phyloP scores from a whole-genome alignment of 345 rosid genomes.

The Citrus maxima region DNA sequence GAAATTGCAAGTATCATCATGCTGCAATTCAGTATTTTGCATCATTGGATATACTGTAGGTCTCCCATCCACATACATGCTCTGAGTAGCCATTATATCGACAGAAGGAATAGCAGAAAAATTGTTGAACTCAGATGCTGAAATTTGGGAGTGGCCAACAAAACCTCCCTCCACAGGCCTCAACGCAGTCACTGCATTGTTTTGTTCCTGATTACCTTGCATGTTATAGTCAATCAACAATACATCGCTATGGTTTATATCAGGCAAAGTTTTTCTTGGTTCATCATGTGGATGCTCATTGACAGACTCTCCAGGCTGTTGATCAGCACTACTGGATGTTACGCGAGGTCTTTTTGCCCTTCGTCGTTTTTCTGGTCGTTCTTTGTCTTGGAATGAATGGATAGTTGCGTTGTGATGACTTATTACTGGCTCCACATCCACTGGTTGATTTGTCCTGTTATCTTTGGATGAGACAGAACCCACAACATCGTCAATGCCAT shows the following conservation, averaged over 20 bases:
- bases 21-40: conserved; percentile 45
- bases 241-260: conserved; percentile 47
- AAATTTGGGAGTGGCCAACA: conserved; percentile 31
- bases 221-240: conserved; percentile 43
- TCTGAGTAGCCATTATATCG: conserved; percentile 34
- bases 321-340: conserved; percentile 33
- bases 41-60: conserved; percentile 45
- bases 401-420: conserved; percentile 15
- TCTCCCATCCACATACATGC: conserved; percentile 54
- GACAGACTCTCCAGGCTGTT: conserved; percentile 23
- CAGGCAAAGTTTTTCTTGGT: conserved; percentile 47
- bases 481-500: conserved; percentile 59
- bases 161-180: conserved; percentile 40
- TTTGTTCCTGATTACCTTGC: conserved; percentile 31
- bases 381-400: conserved; percentile 34
- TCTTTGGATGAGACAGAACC: conserved; percentile 90
- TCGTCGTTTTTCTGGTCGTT: conserved; percentile 35
- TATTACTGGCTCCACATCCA: conserved; percentile 35
- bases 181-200: conserved; percentile 25
- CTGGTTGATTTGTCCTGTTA: conserved; percentile 39
- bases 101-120: conserved; percentile 45
- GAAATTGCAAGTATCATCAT: conserved; percentile 40
- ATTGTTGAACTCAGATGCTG: conserved; percentile 37
- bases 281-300: conserved; percentile 32
- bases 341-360: conserved; percentile 43